These are phyloP conservation scores for Ganoderma resinaceum DNA, from an alignment of 1,284 basidiomycete genomes.

Conservation along the genomic window DNA sequence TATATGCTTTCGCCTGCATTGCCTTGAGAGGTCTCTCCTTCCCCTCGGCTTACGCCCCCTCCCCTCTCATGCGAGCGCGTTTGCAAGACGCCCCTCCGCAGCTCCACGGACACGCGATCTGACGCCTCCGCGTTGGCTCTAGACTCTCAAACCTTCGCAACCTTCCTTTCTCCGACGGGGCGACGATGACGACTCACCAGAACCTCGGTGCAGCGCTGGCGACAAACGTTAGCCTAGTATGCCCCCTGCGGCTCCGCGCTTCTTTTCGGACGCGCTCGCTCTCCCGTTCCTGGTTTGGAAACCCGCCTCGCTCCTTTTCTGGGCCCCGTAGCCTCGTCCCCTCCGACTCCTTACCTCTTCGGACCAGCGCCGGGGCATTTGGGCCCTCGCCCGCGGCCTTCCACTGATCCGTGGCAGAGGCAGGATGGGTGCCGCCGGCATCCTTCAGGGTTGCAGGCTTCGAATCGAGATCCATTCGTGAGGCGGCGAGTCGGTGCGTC, in stretches of 20 bases:
- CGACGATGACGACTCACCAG: background rate
- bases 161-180: background rate
- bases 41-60: background rate
- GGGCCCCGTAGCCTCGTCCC: background rate
- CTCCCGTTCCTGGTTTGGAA: background rate
- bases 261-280: background rate
- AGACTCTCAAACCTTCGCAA: background rate
- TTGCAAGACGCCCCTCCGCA: background rate
- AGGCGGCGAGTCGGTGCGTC: background rate
- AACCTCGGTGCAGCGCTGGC: background rate
- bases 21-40: background rate
- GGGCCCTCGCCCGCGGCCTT: background rate
- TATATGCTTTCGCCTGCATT: background rate
- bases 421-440: background rate
- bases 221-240: background rate
- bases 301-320: background rate
- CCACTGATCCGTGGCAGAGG: background rate
- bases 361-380: background rate
- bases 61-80: background rate
- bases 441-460: background rate
- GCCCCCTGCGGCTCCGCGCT: background rate
- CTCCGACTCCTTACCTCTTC: background rate
- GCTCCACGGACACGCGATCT: background rate
- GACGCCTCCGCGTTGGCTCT: background rate
- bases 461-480: background rate